Conservation (phyloP, 441 rosid genomes). For the Viola pubescens region DNA sequence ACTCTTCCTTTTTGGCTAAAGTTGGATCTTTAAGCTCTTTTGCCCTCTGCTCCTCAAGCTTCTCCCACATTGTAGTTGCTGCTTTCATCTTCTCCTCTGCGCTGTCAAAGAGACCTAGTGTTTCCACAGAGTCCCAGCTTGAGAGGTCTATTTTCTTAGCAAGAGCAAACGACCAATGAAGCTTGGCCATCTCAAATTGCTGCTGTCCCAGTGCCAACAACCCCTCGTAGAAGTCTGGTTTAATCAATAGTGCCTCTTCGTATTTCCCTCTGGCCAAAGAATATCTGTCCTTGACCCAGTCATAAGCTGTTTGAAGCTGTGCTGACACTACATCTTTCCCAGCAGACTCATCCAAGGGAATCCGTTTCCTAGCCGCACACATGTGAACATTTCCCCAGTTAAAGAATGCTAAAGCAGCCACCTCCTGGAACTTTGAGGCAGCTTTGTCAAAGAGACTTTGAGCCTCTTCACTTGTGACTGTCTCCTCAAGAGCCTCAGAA, state of each 20-base stretch:
- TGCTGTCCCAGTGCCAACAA: slow-evolving; percentile 87
- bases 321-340: slow-evolving; percentile 47
- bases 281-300: slow-evolving; percentile 81
- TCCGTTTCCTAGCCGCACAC: slow-evolving; percentile 95
- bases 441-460: slow-evolving; percentile 81
- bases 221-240: slow-evolving; percentile 91
- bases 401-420: slow-evolving; percentile 87
- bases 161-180: slow-evolving; percentile 77
- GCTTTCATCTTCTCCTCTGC: slow-evolving; percentile 91
- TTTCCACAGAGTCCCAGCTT: slow-evolving; percentile 66
- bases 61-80: slow-evolving; percentile 96
- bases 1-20: slow-evolving; percentile 68
- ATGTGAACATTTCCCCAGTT: slow-evolving; percentile 97
- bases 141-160: slow-evolving; percentile 72
- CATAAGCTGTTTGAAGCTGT: slow-evolving; percentile 78
- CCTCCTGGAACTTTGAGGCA: slow-evolving; percentile 87
- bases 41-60: slow-evolving; percentile 71
- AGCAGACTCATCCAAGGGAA: slow-evolving; percentile 82
- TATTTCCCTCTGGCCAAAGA: slow-evolving; percentile 68
- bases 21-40: slow-evolving; percentile 63
- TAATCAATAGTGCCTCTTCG: slow-evolving; percentile 65
- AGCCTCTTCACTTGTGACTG: slow-evolving; percentile 84
- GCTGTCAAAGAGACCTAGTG: slow-evolving; percentile 61
- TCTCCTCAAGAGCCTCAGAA: slow-evolving; percentile 92
- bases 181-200: slow-evolving; percentile 97